phyloP scores from a whole-genome alignment of 495 filamentous ascomycete species.

The Neurospora sp. region DNA sequence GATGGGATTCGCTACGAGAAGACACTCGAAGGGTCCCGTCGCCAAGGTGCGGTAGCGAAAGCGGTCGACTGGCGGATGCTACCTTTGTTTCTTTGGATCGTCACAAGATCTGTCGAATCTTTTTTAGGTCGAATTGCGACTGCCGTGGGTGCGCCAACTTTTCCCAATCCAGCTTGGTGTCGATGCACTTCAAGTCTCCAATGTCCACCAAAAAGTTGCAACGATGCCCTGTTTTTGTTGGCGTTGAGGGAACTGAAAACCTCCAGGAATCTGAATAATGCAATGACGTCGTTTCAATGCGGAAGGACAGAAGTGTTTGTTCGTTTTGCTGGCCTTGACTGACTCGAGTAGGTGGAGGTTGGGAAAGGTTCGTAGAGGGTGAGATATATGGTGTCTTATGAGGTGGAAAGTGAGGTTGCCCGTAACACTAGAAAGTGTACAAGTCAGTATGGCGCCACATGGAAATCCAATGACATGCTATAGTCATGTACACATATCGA shows the following conservation, averaged over 20 bases:
- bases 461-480: not conserved
- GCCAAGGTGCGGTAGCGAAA: not conserved
- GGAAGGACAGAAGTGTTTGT: not conserved
- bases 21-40: not conserved
- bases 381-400: not conserved
- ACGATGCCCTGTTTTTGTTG: not conserved
- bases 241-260: not conserved
- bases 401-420: not conserved
- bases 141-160: not conserved
- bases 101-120: constrained; percentile 2
- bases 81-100: constrained; percentile 2
- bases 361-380: not conserved
- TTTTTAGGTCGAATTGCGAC: not conserved
- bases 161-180: constrained; percentile 1
- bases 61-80: not conserved
- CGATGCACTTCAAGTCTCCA: not conserved
- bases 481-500: not conserved
- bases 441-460: not conserved
- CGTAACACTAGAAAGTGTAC: not conserved
- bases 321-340: not conserved
- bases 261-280: not conserved
- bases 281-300: not conserved
- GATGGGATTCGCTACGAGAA: not conserved
- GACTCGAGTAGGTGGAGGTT: not conserved
- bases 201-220: constrained; percentile 4